Evolutionary conservation across 768 basidiomycete genomes (phyloP), one percentile per base, ranked within the genome.

Genomic region (Pleurotus platypus): DNA sequence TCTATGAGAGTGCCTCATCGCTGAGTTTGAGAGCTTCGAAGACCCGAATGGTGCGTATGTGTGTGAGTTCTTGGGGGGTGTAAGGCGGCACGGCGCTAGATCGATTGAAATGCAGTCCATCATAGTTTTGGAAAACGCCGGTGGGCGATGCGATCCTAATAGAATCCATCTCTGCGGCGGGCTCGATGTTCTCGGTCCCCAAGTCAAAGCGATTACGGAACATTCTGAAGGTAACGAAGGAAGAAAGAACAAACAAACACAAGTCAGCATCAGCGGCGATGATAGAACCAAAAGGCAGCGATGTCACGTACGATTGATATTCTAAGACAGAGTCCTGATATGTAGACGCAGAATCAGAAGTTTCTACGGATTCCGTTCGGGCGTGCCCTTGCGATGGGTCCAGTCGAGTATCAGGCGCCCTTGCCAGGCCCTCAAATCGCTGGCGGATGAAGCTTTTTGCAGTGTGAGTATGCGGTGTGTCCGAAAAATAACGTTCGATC

Each of bases 41-140:
- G 9, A 69, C 66, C 20, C 62, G 64, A 49, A 67, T 67, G 1
- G 63, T 65, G 39, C 67, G 58, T n/a, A 67, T 63, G 56, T 66
- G 66, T 12, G 65, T 66, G 24, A 64, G 56, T 49, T 67, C 67
- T 12, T 62, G 56, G 16, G 58, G 57, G 7, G 66, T 64, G 46
- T 68, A 68, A 7, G 66, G 67, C 42, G 66, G 67, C 4, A 60
- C 59, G 13, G 49, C 30, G 16, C 37, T 60, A 13, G 60, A 53
- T 35, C 59, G 58, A 37, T 61, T 60, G 9, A 56, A 49, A 1
- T 61, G 54, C 4, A 58, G 51, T 35, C 61, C 58, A 46, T 61
- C 61, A 16, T 61, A 45, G 22, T 60, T 60, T 26, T 60, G 59
- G 9, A 56, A 57, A 37, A 51, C 55, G 0, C 59, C 57, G 5